phyloP scores from a whole-genome alignment of 345 rosid genomes.

The Trapa bicornis region DNA sequence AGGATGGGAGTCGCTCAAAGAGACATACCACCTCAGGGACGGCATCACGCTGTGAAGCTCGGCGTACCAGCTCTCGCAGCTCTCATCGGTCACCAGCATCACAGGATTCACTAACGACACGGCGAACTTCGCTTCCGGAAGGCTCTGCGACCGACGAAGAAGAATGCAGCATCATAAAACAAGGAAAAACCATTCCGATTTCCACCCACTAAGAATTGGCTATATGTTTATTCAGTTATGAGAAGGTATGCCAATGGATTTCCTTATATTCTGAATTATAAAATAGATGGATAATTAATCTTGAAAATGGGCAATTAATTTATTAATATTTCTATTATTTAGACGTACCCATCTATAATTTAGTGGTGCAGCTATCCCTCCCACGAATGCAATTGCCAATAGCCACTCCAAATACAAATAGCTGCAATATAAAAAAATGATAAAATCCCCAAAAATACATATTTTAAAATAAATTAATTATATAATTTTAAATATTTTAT shows the following conservation, averaged over 20 bases:
- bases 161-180: background rate
- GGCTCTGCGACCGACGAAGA: constrained; percentile 32
- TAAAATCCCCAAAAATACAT: background rate
- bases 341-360: constrained; percentile 81
- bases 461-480: too few relatives aligned
- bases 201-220: too few relatives aligned
- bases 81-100: constrained; percentile 56
- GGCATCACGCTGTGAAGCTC: constrained; percentile 23
- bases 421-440: constrained; percentile 24
- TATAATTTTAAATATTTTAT: too few relatives aligned
- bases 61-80: constrained; percentile 37
- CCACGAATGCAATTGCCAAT: constrained; percentile 62
- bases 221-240: background rate
- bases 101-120: constrained; percentile 41
- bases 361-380: constrained; percentile 70
- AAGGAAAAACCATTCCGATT: background rate
- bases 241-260: background rate
- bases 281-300: background rate
- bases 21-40: constrained; percentile 56
- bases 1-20: constrained; percentile 26
- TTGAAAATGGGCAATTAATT: background rate
- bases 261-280: background rate
- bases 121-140: constrained; percentile 54
- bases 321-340: background rate
- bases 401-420: constrained; percentile 70